Evolutionary conservation across 768 basidiomycete species (phyloP), one percentile per base, ranked within the genome.

Genomic region (Tulasnella sp.): DNA sequence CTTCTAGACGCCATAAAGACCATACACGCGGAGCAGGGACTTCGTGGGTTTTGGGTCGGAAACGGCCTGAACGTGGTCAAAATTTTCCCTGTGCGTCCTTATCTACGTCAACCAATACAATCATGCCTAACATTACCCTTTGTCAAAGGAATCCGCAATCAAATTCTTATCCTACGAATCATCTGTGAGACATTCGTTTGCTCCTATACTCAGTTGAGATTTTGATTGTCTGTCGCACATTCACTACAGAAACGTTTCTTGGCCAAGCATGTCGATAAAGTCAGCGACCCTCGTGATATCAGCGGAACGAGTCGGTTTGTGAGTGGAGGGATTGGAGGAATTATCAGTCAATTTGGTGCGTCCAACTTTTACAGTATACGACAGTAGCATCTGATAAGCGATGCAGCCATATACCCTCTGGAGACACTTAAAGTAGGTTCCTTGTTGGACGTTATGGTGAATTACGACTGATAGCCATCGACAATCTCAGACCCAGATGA

Each of bases 121-220:
- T 10, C n/a, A 45, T 15, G 19, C 26, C 48, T 58, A 21, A 26
- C 7, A 9, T 42, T 60, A 56, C n/a, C 13, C 4, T 17, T 29
- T 59, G 26, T 2, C n/a, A 7, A 23, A 66, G 71, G 95, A 98
- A 75, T 97, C 92, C 49, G 96, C 96, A 26, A 96, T 98, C 78
- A 98, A 98, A 73, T 98, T 99, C 75, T 84, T 94, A 65, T 72
- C 88, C 3, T 98, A 98, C 71, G 96, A 98, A 72, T 86, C 89
- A 60, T 84, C 91, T 56, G 91, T 93, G 66, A 71, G 86, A 62
- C 15, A 66, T 30, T 51, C 32, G 52, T 51, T 53, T 64, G 32
- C 44, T 62, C 61, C 19, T 24, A 2, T 50, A 34, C 48, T 47
- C 38, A 38, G 63, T 56, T 38, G 34, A 7, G 5, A 38, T 38